Evolutionary conservation across 164 flowering plant species (phyloP), one percentile per base, ranked within the genome.

Genomic region (Umbilicus rupestris): DNA sequence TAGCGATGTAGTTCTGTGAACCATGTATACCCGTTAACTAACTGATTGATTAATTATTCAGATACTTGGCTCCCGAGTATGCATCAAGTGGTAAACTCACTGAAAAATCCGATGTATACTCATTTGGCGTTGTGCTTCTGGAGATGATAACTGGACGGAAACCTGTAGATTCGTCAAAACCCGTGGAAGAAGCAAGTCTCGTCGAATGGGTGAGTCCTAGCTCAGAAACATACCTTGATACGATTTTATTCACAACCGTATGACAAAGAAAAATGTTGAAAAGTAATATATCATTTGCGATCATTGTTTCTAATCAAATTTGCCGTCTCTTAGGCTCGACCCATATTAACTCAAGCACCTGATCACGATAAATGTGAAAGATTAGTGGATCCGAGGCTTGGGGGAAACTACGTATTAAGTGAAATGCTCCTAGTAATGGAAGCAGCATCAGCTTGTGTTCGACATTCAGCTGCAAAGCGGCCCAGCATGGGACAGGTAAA

Each of bases 401-500:
- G 66, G 62, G 73, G 77, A 35, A 83, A 85, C 69, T 92, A 76
- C 68, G 79, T 84, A 30, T 81, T 78, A 28, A 55, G 67, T 70
- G 91, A 92, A 74, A 81, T 92, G 88, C 80, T 88, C 37, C 78
- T 74, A n/a, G 81, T 92, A 83, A 76, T 87, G 66, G 88, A 89
- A 73, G 90, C 81, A 33, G 92, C 92, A 64, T 90, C 90, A 55
- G 96, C 85, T 66, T 92, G 95, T 72, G 85, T 88, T 39, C 84
- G 98, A 14, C 98, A 89, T 81, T 86, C 88, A 47, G 83, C 98
- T 66, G 69, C 77, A 35, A 88, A 81, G 77, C 83, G 98, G 69
- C 96, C 96, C 49, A 78, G 82, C 39, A 92, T 89, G 98, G 83
- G 89, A 46, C 96, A 85, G 88, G 97, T 92, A 82, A 67, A 26